Base-by-base conservation (phyloP, 73 alveolate species). In the Paraurostyla sp. region DNA sequence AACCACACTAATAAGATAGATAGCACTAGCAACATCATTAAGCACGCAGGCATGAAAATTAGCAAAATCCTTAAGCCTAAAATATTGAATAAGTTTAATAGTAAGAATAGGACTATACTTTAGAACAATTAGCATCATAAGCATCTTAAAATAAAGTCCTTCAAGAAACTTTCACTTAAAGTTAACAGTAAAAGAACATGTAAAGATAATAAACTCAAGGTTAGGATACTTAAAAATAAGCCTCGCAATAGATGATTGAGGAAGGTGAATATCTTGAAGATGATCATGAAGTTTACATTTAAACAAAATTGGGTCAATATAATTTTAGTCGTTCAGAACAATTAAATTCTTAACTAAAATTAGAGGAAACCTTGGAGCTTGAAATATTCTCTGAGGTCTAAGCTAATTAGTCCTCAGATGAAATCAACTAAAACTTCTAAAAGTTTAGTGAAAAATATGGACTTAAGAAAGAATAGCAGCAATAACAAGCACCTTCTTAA, bases 201-300 rank as follows among this genome's bases (percentile, higher is more conserved):
- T 60, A 60, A 27, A 33, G 50, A 60, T 25, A 9, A 27, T 7
- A 60, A 29, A 29, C 15, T 9, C 50, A 60, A 60, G 7, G 15
- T 3, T 30, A 9, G 50, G 13, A 16, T 60, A 6, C 9, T 29
- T 30, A 9, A 16, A 33, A 29, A 7, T 60, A 60, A 27, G 9
- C 22, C 6, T 29, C 22, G 25, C 22, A 9, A 60, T 27, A 18
- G 9, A 9, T 29, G 25, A 30, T 60, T 60, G 84, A 38, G 15
- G 32, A 69, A 43, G 30, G 30, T 32, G 65, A 69, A 69, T 69
- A 69, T 43, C 3, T 69, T 41, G 84, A 69, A 43, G 84, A 41
- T 3, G 15, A 69, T 22, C 32, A 18, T 35, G 69, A 36, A n/a
- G 42, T 25, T 13, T 69, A 13, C 23, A 13, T 69, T 69, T 18